Percentiles rank a stretch among this genome's conserved stretches.
Evolutionary conservation across 2,329 filamentous ascomycete species (phyloP).

Genomic region (Emmonsia crescens): DNA sequence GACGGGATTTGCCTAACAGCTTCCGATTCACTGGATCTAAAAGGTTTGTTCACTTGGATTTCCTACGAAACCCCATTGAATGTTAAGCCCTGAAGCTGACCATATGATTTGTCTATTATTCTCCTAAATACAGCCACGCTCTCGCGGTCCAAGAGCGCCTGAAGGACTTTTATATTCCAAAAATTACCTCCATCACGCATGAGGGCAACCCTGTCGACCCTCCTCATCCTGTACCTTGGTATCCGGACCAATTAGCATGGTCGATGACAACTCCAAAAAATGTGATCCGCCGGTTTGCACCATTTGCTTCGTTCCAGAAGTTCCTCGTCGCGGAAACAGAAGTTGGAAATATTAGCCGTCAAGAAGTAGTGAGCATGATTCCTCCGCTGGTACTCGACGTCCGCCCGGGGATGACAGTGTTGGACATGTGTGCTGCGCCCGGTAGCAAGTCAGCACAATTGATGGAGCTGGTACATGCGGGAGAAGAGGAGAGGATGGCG

Average conservation of each 20-base stretch:
- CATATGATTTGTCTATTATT: constrained; percentile 1
- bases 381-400: constrained; percentile 88
- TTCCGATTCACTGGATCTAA: constrained; percentile 96
- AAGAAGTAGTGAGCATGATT: constrained; percentile 99
- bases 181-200: constrained; percentile 74
- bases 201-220: constrained; percentile 75
- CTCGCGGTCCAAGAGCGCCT: constrained; percentile 81
- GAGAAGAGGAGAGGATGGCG: constrained; percentile 77
- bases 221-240: constrained; percentile 76
- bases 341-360: constrained; percentile 92
- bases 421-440: constrained; percentile 93
- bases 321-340: constrained; percentile 96
- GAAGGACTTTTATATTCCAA: constrained; percentile 77
- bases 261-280: constrained; percentile 98
- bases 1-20: constrained; percentile 84
- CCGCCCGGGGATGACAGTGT: constrained; percentile 77
- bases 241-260: constrained; percentile 90
- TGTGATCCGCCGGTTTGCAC: constrained; percentile 82
- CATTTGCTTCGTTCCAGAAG: constrained; percentile 92
- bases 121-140: constrained; percentile 55
- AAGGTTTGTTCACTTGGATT: constrained; percentile 45
- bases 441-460: constrained; percentile 95
- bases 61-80: not conserved
- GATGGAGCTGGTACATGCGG: constrained; percentile 83
- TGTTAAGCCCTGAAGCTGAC: not conserved